phyloP scores from a whole-genome alignment of 2,329 filamentous ascomycete genomes.

The Aphanocladium album region DNA sequence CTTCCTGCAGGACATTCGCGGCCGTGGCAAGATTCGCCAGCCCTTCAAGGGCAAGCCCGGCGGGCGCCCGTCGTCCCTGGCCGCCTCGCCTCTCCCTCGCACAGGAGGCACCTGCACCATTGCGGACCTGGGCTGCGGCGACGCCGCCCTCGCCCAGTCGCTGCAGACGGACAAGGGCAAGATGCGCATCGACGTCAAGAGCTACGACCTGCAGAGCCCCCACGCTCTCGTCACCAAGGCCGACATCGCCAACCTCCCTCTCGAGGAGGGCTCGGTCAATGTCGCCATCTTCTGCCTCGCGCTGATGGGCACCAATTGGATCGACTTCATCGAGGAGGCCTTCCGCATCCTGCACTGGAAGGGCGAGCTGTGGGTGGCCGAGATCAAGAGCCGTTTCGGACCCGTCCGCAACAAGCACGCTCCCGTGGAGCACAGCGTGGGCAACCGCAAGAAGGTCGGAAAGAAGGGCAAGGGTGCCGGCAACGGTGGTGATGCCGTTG shows the following conservation, averaged over 20 bases:
- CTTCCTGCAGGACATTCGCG: slow-evolving; percentile 68
- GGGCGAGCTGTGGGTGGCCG: slow-evolving; percentile 93
- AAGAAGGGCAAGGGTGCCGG: slow-evolving; percentile 46
- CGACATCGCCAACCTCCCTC: slow-evolving; percentile 79
- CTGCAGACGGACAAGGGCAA: slow-evolving; percentile 60
- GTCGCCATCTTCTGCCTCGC: slow-evolving; percentile 93
- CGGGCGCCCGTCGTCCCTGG: slow-evolving; percentile 22
- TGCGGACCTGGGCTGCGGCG: slow-evolving; percentile 89
- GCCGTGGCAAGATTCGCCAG: slow-evolving; percentile 54
- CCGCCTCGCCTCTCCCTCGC: slow-evolving; percentile 57
- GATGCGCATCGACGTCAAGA: slow-evolving; percentile 69
- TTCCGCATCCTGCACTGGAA: slow-evolving; percentile 88
- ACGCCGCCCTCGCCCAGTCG: slow-evolving; percentile 71
- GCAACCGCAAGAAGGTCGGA: slow-evolving; percentile 54
- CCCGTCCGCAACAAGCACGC: slow-evolving; percentile 34
- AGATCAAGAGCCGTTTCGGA: slow-evolving; percentile 88
- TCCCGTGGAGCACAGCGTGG: slow-evolving; percentile 64
- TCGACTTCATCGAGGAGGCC: slow-evolving; percentile 92
- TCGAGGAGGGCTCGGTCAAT: slow-evolving; percentile 71
- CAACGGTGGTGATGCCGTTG: slow-evolving; percentile 43
- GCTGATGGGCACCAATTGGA: slow-evolving; percentile 98
- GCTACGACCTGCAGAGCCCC: slow-evolving; percentile 80
- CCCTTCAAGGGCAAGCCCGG: slow-evolving; percentile 26
- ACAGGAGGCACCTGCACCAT: slow-evolving; percentile 70
- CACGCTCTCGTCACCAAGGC: slow-evolving; percentile 75